Evolutionary conservation across 2,329 filamentous ascomycete genomes (phyloP).

Genomic region (Blumeria graminis): DNA sequence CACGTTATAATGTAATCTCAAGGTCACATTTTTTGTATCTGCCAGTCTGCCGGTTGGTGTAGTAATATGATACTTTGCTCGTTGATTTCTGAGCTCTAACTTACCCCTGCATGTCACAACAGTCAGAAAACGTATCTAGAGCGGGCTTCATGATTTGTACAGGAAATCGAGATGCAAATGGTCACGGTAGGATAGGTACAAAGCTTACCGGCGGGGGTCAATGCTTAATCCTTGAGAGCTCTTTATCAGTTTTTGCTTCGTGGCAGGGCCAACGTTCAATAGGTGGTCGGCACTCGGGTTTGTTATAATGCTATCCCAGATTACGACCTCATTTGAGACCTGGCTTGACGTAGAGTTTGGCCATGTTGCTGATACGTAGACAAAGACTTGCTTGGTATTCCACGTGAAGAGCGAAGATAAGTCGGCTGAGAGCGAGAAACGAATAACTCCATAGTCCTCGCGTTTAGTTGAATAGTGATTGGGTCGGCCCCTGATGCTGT

Average conservation of each 20-base stretch:
- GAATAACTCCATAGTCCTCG: constrained; percentile 88
- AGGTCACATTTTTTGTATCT: constrained; percentile 43
- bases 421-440: constrained; percentile 82
- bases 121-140: constrained; percentile 1
- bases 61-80: constrained; percentile 91
- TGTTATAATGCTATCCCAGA: constrained; percentile 91
- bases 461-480: constrained; percentile 85
- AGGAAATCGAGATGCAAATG: no score
- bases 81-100: constrained; percentile 58
- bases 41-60: constrained; percentile 64
- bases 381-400: constrained; percentile 98
- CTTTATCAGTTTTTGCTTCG: constrained; percentile 36
- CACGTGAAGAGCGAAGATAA: constrained; percentile 84
- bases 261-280: constrained; percentile 31
- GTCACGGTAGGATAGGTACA: not conserved
- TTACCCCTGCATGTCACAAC: constrained; percentile 29
- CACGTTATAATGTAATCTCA: constrained; percentile 83
- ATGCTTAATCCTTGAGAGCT: constrained; percentile 34
- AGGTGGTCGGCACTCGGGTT: constrained; percentile 40
- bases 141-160: not conserved
- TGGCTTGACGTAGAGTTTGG: constrained; percentile 16
- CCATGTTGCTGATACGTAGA: constrained; percentile 77
- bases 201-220: constrained; percentile 18
- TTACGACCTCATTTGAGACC: constrained; percentile 45
- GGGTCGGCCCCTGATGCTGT: constrained; percentile 67